phyloP scores from a whole-genome alignment of 805 yeast species.

The Peterozyma toletana region DNA sequence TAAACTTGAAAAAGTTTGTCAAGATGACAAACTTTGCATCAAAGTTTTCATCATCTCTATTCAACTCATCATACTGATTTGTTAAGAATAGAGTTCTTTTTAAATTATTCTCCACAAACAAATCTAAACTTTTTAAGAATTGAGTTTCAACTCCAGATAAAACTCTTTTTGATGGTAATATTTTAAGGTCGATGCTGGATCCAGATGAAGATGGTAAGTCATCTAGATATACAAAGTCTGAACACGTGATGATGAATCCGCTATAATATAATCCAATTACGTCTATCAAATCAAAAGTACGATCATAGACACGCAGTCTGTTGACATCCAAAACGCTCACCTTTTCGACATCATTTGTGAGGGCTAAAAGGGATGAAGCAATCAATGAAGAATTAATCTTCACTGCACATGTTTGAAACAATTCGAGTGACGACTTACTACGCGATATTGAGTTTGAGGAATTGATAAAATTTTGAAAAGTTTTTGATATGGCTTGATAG shows the following conservation, averaged over 20 bases:
- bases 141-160: conserved; percentile 22
- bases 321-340: conserved; percentile 23
- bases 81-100: conserved; percentile 31
- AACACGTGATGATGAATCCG: conserved; percentile 2
- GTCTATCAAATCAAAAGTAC: conserved; percentile 6
- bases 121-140: conserved; percentile 26
- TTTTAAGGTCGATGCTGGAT: not conserved
- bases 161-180: conserved; percentile 21
- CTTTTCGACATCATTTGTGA: conserved; percentile 44
- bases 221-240: conserved; percentile 12
- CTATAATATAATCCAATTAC: conserved; percentile 5
- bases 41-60: conserved; percentile 27
- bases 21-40: conserved; percentile 32
- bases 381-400: conserved; percentile 4
- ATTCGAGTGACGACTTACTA: not conserved
- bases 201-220: conserved; percentile 8
- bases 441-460: conserved; percentile 2
- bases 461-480: conserved; percentile 3
- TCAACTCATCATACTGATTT: conserved; percentile 10
- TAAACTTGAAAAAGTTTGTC: conserved; percentile 45
- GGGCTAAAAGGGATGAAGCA: conserved; percentile 12
- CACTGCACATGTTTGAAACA: conserved; percentile 1
- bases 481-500: conserved; percentile 22
- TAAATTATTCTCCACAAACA: conserved; percentile 34
- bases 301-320: conserved; percentile 1